Base-by-base conservation (phyloP, 805 yeast species). In the Zygosaccharomyces gambellarensis region DNA sequence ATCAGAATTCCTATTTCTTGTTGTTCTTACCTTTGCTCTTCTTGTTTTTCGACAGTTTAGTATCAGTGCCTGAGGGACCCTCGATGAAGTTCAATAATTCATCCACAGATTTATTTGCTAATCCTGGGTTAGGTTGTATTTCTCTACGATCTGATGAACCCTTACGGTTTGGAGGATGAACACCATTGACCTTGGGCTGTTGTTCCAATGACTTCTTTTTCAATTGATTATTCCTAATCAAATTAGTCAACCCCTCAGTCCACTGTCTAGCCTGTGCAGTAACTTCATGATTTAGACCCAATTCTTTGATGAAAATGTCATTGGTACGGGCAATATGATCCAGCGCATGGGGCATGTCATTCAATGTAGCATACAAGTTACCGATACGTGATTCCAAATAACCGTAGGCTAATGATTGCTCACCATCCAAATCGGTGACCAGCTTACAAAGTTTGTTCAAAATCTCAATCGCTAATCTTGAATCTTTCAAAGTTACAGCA, bases 71-170 rank as follows among this genome's bases (percentile, higher is more conserved):
- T 11, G 52, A 46, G n/a, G 61, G 62, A 45, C 92, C 92, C 64
- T 83, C 85, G 60, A 87, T 84, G 61, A 81, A 87, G 52, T 75
- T 74, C 68, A 87, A 71, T 51, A 87, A 75, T 51, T 85, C 95
- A 47, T 85, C 92, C 46, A 87, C 77, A 17, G 88, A 80, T 66
- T 82, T 77, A 47, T 73, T 69, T 6, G 86, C 83, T 52, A 86
- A 72, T 31, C 77, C 79, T 14, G 85, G 81, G 56, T 76, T 72
- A 34, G 75, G 67, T 39, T 64, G 58, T 23, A 65, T 64, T 12
- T 62, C 54, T 51, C 70, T 72, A 53, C 63, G 57, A 53, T 69
- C 68, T 10, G 48, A n/a, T 10, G 48, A n/a, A 10, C 49, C 53
- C 31, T 52, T 60, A 34, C 43, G 48, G n/a, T 45, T 45, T n/a